A percentile compares a stretch with the other conserved stretches of the same genome.
phyloP scores from a whole-genome alignment of 768 basidiomycete genomes.

The Hortiboletus flavorubellus region DNA sequence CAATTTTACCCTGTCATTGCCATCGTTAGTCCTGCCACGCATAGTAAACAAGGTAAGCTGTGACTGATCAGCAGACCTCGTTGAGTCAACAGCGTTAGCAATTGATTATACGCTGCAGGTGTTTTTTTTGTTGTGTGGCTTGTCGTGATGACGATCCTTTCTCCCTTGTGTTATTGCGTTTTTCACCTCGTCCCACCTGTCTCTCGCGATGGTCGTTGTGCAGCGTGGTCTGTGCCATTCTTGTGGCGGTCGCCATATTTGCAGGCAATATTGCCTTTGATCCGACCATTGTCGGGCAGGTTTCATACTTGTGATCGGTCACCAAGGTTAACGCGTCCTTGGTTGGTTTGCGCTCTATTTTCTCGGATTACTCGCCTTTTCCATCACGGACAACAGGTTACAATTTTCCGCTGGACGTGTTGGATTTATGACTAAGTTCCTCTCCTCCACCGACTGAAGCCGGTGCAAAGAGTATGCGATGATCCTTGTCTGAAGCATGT shows the following conservation, averaged over 20 bases:
- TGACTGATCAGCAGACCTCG: no score
- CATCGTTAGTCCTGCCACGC: no score
- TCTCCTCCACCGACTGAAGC: slow-evolving; percentile 45
- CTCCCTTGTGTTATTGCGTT: slow-evolving; percentile 56
- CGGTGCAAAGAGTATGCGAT: slow-evolving; percentile 55
- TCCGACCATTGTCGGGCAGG: slow-evolving; percentile 53
- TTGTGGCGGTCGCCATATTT: slow-evolving; percentile 42
- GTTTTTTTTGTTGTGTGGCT: slow-evolving; percentile 68
- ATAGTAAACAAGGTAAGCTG: no score
- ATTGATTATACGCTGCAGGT: slow-evolving; percentile 37
- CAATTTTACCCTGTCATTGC: no score
- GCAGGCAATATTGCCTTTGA: slow-evolving; percentile 61
- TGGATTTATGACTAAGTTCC: slow-evolving; percentile 66
- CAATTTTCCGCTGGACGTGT: slow-evolving; percentile 49
- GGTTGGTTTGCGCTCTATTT: slow-evolving; percentile 67
- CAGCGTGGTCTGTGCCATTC: slow-evolving; percentile 40
- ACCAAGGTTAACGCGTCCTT: background rate
- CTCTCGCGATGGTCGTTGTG: slow-evolving; percentile 37
- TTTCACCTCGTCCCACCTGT: slow-evolving; percentile 58
- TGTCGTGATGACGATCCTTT: slow-evolving; percentile 56
- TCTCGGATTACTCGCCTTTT: slow-evolving; percentile 47
- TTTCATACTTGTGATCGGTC: background rate
- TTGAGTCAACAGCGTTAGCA: background rate
- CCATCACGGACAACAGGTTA: slow-evolving; percentile 49
- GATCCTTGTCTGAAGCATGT: background rate